phyloP scores from a whole-genome alignment of 164 flowering plant species.

The Protea cynaroides region DNA sequence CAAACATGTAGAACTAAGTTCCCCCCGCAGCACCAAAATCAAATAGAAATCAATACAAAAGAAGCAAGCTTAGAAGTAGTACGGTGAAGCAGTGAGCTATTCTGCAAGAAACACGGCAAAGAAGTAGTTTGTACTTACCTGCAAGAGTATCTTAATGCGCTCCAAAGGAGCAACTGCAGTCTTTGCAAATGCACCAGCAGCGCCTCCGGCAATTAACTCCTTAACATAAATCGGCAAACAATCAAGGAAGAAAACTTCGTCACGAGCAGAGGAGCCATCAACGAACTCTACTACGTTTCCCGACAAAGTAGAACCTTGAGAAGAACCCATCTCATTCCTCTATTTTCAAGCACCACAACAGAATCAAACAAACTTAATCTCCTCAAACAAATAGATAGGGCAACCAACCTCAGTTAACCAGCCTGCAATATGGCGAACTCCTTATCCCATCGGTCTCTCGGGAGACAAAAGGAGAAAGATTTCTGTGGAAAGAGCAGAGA shows the following conservation, averaged over 20 bases:
- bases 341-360: not conserved
- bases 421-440: constrained; percentile 57
- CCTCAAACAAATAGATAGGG: not conserved
- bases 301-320: constrained; percentile 69
- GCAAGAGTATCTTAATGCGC: constrained; percentile 75
- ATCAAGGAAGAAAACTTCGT: constrained; percentile 42
- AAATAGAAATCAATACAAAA: too few relatives aligned
- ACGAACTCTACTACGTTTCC: constrained; percentile 58
- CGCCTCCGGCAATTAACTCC: constrained; percentile 91
- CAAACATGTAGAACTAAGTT: too few relatives aligned
- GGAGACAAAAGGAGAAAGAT: constrained; percentile 38
- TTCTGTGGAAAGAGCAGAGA: constrained; percentile 24
- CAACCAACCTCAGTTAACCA: constrained; percentile 38
- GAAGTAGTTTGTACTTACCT: constrained; percentile 31
- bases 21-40: too few relatives aligned
- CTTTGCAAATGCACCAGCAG: constrained; percentile 86
- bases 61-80: too few relatives aligned
- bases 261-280: constrained; percentile 39
- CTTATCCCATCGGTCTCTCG: constrained; percentile 83
- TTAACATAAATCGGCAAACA: constrained; percentile 67
- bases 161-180: constrained; percentile 90
- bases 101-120: too few relatives aligned
- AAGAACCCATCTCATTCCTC: constrained; percentile 49
- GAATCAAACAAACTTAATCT: not conserved
- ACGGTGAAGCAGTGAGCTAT: too few relatives aligned